Evolutionary conservation across 495 filamentous ascomycete genomes (phyloP), one percentile per base, ranked within the genome.

Genomic region (Xylaria sp.): DNA sequence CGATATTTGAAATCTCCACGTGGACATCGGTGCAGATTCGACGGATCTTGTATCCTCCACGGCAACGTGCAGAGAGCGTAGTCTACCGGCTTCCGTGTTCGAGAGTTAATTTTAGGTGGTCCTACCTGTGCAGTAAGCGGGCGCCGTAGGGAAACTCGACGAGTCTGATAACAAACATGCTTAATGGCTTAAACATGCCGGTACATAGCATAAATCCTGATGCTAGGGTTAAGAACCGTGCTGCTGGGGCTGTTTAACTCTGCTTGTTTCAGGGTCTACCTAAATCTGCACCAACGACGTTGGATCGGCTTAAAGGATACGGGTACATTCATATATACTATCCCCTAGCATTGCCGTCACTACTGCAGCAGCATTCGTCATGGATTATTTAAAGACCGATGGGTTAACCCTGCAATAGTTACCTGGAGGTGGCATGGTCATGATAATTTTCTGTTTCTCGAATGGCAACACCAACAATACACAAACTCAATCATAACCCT

Each of bases 301-400:
- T 71, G 69, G 61, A 59, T 64, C 41, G 69, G 53, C 55, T 55
- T 59, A 44, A 62, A 44, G 70, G 59, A 50, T 66, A 46, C 61
- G 17, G 57, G 61, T 35, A 70, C 48, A 58, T 33, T 15, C 37
- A 65, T 37, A 37, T 37, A n/a, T n/a, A n/a, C n/a, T 33, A 57
- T 68, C 64, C 64, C 65, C 50, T 37, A n/a, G 66, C n/a, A 59
- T 6, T 64, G 26, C 59, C 52, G 44, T 65, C 17, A 48, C 61
- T 52, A 65, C 61, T 50, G 61, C 61, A 63, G 68, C 57, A 40
- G 50, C 61, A 29, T 58, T 57, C 26, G 37, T 37, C 55, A 62
- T 72, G 63, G 55, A 68, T 72, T 72, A 72, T 72, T 61, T 72
- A 72, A 72, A 61, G 43, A 48, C 64, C 41, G 40, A 43, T n/a